A percentile compares a stretch with the other conserved stretches of the same genome.
Conservation (phyloP, 2,329 filamentous ascomycete genomes). For the Trichothecium sympodiale region DNA sequence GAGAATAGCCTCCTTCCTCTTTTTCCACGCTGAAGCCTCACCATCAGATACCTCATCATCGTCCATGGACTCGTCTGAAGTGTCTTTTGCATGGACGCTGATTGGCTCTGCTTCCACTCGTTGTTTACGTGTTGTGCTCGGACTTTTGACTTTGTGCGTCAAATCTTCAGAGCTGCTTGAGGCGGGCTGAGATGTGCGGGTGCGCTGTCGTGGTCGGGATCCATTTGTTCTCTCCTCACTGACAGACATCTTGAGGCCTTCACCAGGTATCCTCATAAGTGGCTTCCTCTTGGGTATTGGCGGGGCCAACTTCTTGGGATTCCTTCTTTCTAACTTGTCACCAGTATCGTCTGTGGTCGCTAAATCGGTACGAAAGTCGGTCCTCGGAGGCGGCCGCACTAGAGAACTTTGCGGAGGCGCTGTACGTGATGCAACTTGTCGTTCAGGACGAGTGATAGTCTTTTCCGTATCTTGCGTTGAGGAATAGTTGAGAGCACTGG, state of each 20-base stretch:
- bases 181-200: constrained; percentile 9
- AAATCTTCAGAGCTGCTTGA: constrained; percentile 10
- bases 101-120: constrained; percentile 9
- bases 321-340: background rate
- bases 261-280: background rate
- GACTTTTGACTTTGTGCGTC: background rate
- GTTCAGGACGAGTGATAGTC: background rate
- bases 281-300: constrained; percentile 1
- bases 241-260: background rate
- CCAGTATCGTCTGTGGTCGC: background rate
- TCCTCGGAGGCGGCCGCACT: background rate
- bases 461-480: constrained; percentile 14
- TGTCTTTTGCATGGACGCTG: constrained; percentile 20
- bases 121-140: background rate
- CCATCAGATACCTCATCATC: constrained; percentile 24
- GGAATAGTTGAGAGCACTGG: constrained; percentile 36
- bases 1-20: constrained; percentile 52
- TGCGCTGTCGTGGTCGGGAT: constrained; percentile 11
- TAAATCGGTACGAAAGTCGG: background rate
- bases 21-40: constrained; percentile 43
- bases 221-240: constrained; percentile 9
- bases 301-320: too few species aligned
- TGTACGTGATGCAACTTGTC: background rate
- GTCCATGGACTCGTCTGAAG: constrained; percentile 29
- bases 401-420: background rate